Conservation (phyloP, 495 filamentous ascomycete genomes). For the Penicillium steckii region DNA sequence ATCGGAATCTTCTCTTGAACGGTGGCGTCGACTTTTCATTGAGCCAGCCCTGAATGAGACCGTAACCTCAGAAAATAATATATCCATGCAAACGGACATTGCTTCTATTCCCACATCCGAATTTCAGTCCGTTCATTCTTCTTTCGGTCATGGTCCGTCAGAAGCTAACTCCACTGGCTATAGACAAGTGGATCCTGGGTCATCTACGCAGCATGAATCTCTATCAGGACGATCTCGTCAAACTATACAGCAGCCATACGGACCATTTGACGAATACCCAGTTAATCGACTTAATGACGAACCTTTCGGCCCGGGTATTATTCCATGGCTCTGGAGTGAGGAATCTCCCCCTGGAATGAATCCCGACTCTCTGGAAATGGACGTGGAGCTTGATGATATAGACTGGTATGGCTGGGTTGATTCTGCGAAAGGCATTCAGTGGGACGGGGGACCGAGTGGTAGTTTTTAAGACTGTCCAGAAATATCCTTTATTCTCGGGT, state of each 20-base stretch:
- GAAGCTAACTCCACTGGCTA: too few relatives aligned
- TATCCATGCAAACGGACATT: not conserved
- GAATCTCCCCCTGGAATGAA: conserved; percentile 16
- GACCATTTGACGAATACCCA: not conserved
- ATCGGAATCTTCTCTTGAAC: conserved; percentile 22
- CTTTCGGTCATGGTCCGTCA: too few relatives aligned
- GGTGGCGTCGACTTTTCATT: conserved; percentile 37
- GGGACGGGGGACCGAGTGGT: not conserved
- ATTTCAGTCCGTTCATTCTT: too few relatives aligned
- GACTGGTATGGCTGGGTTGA: conserved; percentile 53
- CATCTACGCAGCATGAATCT: too few relatives aligned
- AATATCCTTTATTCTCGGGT: too few relatives aligned
- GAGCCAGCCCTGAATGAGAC: not conserved
- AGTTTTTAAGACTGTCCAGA: too few relatives aligned
- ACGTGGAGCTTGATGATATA: conserved; percentile 42
- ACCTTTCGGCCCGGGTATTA: conserved; percentile 8
- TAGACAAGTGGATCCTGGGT: too few relatives aligned
- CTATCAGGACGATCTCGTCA: too few relatives aligned
- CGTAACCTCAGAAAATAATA: not conserved
- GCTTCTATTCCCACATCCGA: too few relatives aligned
- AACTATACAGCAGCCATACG: not conserved
- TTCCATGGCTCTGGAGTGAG: conserved; percentile 35
- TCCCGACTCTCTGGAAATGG: conserved; percentile 26
- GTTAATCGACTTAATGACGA: not conserved
- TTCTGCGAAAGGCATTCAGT: conserved; percentile 34